A percentile compares a stretch with the other conserved stretches of the same genome.
These are phyloP conservation scores for Penicillium sp. DNA, from an alignment of 2,329 filamentous ascomycete species.

Conservation along the genomic window DNA sequence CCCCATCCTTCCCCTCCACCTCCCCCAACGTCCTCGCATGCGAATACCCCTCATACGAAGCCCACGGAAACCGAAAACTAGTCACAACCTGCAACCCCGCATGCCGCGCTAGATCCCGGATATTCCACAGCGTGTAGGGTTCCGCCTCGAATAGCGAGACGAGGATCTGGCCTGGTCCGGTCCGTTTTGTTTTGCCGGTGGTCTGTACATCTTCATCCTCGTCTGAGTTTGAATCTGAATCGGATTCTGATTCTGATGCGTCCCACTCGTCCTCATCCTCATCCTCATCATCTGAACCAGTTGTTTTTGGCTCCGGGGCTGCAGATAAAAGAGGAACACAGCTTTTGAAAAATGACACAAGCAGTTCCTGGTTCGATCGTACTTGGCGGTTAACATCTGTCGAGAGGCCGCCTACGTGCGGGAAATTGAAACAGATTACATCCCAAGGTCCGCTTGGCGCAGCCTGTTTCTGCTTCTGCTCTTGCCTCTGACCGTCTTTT, in stretches of 20 bases:
- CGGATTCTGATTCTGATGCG: not conserved
- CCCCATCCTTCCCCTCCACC: conserved; percentile 44
- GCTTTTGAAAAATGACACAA: conserved; percentile 54
- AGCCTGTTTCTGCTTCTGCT: not conserved
- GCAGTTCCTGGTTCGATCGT: conserved; percentile 75
- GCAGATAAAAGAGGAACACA: conserved; percentile 46
- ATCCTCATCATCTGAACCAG: conserved; percentile 31
- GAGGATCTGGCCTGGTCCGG: conserved; percentile 62
- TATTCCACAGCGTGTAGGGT: conserved; percentile 95
- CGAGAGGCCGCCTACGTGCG: conserved; percentile 88
- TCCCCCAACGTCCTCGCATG: conserved; percentile 53
- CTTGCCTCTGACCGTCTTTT: conserved; percentile 5
- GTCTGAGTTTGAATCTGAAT: conserved; percentile 20
- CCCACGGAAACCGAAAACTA: conserved; percentile 54
- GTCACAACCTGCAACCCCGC: conserved; percentile 51
- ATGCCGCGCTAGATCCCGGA: conserved; percentile 83
- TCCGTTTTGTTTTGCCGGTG: conserved; percentile 26
- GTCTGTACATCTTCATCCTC: conserved; percentile 19
- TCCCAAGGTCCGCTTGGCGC: conserved; percentile 61
- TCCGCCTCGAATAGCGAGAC: conserved; percentile 91
- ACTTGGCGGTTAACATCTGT: conserved; percentile 96
- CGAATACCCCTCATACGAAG: conserved; percentile 51
- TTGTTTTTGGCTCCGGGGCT: conserved; percentile 25
- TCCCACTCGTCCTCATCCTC: conserved; percentile 27
- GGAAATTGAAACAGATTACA: conserved; percentile 92